phyloP scores from a whole-genome alignment of 768 basidiomycete genomes.

The Naganishia friedmannii region DNA sequence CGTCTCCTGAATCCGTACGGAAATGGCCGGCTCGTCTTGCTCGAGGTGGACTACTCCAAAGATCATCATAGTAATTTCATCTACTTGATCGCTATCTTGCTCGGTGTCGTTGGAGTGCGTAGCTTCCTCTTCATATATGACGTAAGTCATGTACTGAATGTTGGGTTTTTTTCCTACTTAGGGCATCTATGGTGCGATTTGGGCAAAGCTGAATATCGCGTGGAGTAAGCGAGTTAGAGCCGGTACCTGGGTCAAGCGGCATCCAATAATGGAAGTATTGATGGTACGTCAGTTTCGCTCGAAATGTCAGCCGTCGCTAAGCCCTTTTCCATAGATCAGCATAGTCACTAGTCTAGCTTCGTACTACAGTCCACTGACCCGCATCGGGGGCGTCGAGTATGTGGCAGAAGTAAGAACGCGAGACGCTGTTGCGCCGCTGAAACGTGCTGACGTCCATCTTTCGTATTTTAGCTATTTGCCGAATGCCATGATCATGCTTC shows the following conservation, averaged over 20 bases:
- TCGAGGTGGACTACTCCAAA: slow-evolving; percentile 55
- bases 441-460: background rate
- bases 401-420: slow-evolving; percentile 70
- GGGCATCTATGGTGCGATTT: slow-evolving; percentile 82
- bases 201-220: slow-evolving; percentile 67
- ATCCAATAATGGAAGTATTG: slow-evolving; percentile 79
- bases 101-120: slow-evolving; percentile 84
- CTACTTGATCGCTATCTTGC: slow-evolving; percentile 61
- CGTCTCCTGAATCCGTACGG: slow-evolving; percentile 87
- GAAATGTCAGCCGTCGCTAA: slow-evolving; percentile 6
- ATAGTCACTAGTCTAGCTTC: slow-evolving; percentile 70
- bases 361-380: slow-evolving; percentile 83
- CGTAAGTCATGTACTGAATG: slow-evolving; percentile 23
- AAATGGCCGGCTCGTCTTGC: slow-evolving; percentile 83
- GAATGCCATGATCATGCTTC: slow-evolving; percentile 62
- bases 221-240: slow-evolving; percentile 82
- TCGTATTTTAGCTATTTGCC: slow-evolving; percentile 56
- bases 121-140: background rate
- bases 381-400: slow-evolving; percentile 93
- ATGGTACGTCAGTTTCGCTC: slow-evolving; percentile 58
- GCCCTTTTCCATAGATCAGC: slow-evolving; percentile 61
- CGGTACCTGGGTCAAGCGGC: slow-evolving; percentile 71
- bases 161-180: slow-evolving; percentile 45
- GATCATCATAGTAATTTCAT: slow-evolving; percentile 89
- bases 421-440: background rate